Evolutionary conservation across 2,329 filamentous ascomycete species (phyloP).

Genomic region (Meredithiella fracta): DNA sequence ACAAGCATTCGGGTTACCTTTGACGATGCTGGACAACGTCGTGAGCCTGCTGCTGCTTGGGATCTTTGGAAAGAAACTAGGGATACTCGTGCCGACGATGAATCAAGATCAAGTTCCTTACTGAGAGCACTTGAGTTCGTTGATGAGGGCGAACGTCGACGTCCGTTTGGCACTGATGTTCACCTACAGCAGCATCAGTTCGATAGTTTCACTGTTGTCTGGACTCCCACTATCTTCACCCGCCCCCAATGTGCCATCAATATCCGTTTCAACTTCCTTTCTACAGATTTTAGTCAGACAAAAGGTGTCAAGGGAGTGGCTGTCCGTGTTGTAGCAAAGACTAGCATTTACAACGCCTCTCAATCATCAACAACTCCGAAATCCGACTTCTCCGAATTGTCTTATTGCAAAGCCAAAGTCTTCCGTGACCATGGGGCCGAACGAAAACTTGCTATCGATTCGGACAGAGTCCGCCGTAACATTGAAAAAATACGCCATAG

Average conservation of each 20-base stretch:
- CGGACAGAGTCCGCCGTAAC: conserved; percentile 87
- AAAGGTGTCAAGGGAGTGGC: conserved; percentile 98
- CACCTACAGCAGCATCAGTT: conserved; percentile 68
- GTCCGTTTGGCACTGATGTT: conserved; percentile 35
- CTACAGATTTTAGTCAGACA: conserved; percentile 95
- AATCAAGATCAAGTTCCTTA: conserved; percentile 79
- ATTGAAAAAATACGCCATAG: conserved; percentile 84
- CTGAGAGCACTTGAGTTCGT: conserved; percentile 92
- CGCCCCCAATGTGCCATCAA: conserved; percentile 65
- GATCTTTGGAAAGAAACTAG: conserved; percentile 87
- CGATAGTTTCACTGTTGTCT: conserved; percentile 82
- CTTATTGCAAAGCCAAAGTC: conserved; percentile 91
- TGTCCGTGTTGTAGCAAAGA: conserved; percentile 83
- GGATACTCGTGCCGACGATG: conserved; percentile 43
- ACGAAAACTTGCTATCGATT: conserved; percentile 83
- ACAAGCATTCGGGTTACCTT: conserved; percentile 93
- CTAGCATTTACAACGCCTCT: conserved; percentile 40
- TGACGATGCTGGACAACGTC: conserved; percentile 84
- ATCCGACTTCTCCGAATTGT: conserved; percentile 44
- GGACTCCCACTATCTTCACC: conserved; percentile 50
- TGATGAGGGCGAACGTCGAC: conserved; percentile 50
- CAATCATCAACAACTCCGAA: conserved; percentile 20
- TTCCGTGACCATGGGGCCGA: conserved; percentile 94
- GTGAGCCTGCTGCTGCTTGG: conserved; percentile 71
- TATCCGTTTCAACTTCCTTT: conserved; percentile 94